These are phyloP conservation scores for Curvularia verruculosa DNA, from an alignment of 2,329 filamentous ascomycete genomes.

Conservation along the genomic window DNA sequence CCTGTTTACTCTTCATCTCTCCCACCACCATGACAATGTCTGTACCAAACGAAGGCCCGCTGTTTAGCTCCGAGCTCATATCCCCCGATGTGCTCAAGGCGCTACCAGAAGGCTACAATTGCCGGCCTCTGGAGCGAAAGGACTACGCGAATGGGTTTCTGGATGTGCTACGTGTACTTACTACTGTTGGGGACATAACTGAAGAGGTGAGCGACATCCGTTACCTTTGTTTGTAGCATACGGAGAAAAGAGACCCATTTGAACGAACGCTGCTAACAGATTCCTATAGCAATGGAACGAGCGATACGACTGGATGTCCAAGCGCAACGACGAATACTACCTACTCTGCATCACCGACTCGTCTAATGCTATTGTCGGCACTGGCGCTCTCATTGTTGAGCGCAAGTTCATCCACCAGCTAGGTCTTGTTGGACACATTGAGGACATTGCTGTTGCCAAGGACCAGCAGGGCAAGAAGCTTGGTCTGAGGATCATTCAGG, in stretches of 20 bases:
- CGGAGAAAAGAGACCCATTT: background rate
- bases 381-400: slow-evolving; percentile 88
- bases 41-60: slow-evolving; percentile 54
- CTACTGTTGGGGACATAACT: slow-evolving; percentile 86
- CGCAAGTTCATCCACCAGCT: slow-evolving; percentile 89
- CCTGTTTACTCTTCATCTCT: background rate
- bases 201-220: slow-evolving; percentile 57
- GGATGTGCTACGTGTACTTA: slow-evolving; percentile 88
- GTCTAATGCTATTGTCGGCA: slow-evolving; percentile 77
- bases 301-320: slow-evolving; percentile 81
- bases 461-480: slow-evolving; percentile 98
- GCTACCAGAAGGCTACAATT: slow-evolving; percentile 80
- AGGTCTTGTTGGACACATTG: slow-evolving; percentile 89
- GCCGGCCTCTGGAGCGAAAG: slow-evolving; percentile 77
- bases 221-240: background rate
- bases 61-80: slow-evolving; percentile 80
- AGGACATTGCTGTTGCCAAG: slow-evolving; percentile 94
- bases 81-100: slow-evolving; percentile 73
- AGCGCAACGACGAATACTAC: slow-evolving; percentile 79
- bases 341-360: slow-evolving; percentile 84
- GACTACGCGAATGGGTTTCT: slow-evolving; percentile 87
- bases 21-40: background rate
- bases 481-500: slow-evolving; percentile 89
- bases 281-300: slow-evolving; percentile 64
- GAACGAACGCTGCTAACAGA: background rate